Evolutionary conservation across 2,329 filamentous ascomycete genomes (phyloP).

Genomic region (Leptographium procerum): DNA sequence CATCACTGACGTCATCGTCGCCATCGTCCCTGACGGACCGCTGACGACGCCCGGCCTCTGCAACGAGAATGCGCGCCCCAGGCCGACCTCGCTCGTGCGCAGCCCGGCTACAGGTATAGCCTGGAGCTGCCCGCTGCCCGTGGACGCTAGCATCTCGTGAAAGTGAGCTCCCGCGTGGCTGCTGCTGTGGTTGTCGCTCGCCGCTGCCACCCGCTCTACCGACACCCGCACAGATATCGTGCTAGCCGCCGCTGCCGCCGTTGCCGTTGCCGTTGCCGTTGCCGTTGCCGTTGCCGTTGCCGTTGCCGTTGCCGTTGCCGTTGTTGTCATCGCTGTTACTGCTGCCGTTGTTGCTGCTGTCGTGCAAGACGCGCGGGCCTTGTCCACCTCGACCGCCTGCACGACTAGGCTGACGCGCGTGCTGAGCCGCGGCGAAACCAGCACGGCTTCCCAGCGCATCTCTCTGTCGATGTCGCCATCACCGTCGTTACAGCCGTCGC

Average conservation of each 20-base stretch:
- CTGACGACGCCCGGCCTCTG: no score
- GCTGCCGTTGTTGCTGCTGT: neutral
- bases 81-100: constrained; percentile 8
- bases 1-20: constrained; percentile 36
- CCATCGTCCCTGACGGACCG: no score
- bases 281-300: neutral
- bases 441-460: constrained; percentile 27
- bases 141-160: constrained; percentile 51
- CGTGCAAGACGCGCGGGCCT: neutral
- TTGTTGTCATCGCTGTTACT: no score
- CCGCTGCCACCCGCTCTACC: constrained; percentile 52
- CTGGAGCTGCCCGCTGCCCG: constrained; percentile 62
- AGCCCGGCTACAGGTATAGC: constrained; percentile 43
- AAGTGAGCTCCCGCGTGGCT: constrained; percentile 17
- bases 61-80: neutral
- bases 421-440: constrained; percentile 30
- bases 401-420: constrained; percentile 48
- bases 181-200: neutral
- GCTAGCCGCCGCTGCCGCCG: constrained; percentile 15
- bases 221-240: constrained; percentile 50
- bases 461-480: constrained; percentile 19
- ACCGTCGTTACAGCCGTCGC: constrained; percentile 7
- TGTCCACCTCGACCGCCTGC: constrained; percentile 8
- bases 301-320: constrained; percentile 14
- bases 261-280: constrained; percentile 6